Conservation (phyloP, 768 basidiomycete species). For the Phylloporus rhodoxanthus region DNA sequence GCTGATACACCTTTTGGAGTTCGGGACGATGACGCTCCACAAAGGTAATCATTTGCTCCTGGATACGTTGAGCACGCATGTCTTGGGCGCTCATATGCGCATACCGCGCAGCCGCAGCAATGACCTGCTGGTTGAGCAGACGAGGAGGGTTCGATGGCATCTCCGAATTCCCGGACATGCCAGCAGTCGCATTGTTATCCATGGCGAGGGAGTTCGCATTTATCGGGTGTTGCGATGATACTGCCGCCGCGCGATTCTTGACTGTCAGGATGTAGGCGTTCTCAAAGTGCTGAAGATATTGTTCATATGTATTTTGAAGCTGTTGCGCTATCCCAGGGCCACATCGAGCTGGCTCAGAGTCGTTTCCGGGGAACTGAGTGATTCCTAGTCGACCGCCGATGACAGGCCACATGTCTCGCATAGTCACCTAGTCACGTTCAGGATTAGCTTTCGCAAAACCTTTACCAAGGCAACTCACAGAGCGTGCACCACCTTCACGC, state of each 20-base stretch:
- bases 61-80: constrained; percentile 46
- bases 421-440: constrained; percentile 39
- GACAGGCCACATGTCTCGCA: constrained; percentile 55
- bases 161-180: constrained; percentile 16
- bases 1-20: constrained; percentile 25
- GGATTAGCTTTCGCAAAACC: constrained; percentile 5
- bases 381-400: constrained; percentile 66
- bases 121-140: constrained; percentile 26
- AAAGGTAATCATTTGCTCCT: constrained; percentile 46
- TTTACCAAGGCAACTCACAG: constrained; percentile 34
- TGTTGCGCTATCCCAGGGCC: constrained; percentile 59
- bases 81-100: constrained; percentile 43
- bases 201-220: constrained; percentile 9
- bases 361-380: constrained; percentile 57
- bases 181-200: constrained; percentile 8
- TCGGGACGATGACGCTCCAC: constrained; percentile 49
- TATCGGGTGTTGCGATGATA: constrained; percentile 14
- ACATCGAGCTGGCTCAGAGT: constrained; percentile 53
- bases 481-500: constrained; percentile 46
- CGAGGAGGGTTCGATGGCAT: constrained; percentile 14
- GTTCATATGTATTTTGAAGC: constrained; percentile 54
- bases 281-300: constrained; percentile 55
- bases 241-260: constrained; percentile 13
- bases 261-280: constrained; percentile 43
- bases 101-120: constrained; percentile 44